A percentile compares a stretch with the other conserved stretches of the same genome.
phyloP scores from a whole-genome alignment of 2,329 filamentous ascomycete genomes.

The Sporothrix mexicana region DNA sequence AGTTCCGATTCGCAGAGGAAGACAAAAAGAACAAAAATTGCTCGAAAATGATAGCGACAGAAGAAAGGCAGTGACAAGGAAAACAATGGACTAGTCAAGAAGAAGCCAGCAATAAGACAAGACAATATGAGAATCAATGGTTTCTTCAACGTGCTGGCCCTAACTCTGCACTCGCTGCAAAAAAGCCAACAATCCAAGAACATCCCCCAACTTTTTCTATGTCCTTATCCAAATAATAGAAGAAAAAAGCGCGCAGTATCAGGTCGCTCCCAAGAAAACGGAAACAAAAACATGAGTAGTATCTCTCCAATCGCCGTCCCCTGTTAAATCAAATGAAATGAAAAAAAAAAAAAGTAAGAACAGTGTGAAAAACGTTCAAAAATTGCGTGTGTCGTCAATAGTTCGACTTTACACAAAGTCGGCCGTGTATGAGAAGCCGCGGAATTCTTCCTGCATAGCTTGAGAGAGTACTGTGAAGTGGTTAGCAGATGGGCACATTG shows the following conservation, averaged over 20 bases:
- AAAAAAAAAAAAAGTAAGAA: neutral
- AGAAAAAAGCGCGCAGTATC: neutral
- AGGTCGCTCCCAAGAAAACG: neutral
- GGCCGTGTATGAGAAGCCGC: constrained; percentile 95
- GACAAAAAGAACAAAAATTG: neutral
- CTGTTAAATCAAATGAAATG: neutral
- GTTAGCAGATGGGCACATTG: constrained; percentile 43
- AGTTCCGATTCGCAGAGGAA: neutral
- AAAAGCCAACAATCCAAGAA: neutral
- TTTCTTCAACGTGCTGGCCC: neutral
- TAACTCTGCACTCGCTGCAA: constrained; percentile 3
- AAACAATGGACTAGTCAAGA: neutral
- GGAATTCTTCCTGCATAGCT: constrained; percentile 99
- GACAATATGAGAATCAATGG: neutral
- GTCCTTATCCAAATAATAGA: constrained; percentile 22
- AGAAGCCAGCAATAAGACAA: neutral
- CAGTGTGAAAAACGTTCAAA: neutral
- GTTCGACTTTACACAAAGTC: constrained; percentile 71
- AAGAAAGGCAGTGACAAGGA: neutral
- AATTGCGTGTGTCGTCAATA: neutral
- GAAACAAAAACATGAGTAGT: neutral
- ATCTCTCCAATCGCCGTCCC: neutral
- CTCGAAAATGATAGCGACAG: constrained; percentile 14
- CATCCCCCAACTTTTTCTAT: constrained; percentile 20
- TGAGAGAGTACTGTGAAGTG: constrained; percentile 82